Conservation (phyloP, 768 basidiomycete species). For the Trametes gibbosa region DNA sequence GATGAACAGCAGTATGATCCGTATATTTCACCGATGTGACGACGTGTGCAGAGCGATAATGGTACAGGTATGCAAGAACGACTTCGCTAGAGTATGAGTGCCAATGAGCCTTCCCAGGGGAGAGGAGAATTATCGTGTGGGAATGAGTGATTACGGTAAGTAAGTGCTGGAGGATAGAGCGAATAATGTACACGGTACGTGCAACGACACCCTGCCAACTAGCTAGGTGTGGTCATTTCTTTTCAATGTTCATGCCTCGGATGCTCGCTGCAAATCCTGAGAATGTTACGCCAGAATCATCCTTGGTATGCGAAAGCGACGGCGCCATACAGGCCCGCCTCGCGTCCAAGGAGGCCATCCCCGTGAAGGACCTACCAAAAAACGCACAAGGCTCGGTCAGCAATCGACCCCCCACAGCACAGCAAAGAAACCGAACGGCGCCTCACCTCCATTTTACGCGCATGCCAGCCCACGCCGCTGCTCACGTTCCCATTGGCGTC, state of each 20-base stretch:
- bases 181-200: not conserved
- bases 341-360: constrained; percentile 85
- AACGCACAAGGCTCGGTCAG: not conserved
- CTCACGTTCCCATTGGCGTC: constrained; percentile 86
- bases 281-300: constrained; percentile 33
- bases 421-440: not conserved
- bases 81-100: too few species aligned
- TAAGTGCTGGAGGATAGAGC: not conserved
- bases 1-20: not conserved
- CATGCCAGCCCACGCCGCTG: constrained; percentile 93
- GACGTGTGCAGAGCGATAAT: not conserved
- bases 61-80: not conserved
- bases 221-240: too few species aligned
- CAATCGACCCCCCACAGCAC: not conserved
- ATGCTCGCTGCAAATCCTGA: too few species aligned
- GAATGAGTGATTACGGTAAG: too few species aligned
- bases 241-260: too few species aligned
- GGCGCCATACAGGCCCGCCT: constrained; percentile 92
- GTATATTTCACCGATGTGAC: not conserved
- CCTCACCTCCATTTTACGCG: constrained; percentile 92
- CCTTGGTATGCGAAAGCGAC: constrained; percentile 95
- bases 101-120: too few species aligned
- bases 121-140: too few species aligned
- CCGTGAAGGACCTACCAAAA: constrained; percentile 72
- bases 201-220: too few species aligned